Evolutionary conservation across 2,329 filamentous ascomycete genomes (phyloP).

Genomic region (Chalaropsis thielavioides): DNA sequence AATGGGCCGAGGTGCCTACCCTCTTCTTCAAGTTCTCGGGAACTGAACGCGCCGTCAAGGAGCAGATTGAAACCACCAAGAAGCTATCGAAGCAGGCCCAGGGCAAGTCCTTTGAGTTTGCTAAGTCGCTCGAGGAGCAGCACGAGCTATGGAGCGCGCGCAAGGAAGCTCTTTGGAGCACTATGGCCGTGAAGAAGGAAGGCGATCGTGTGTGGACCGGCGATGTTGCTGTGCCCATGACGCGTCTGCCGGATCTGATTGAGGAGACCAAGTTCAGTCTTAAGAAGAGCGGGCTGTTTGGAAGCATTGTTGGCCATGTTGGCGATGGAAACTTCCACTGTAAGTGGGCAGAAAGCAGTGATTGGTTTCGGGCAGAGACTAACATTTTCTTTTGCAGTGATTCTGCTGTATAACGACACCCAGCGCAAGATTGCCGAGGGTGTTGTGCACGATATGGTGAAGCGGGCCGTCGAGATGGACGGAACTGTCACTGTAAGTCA

Average conservation of each 20-base stretch:
- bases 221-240: conserved; percentile 74
- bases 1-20: conserved; percentile 59
- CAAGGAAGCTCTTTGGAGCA: conserved; percentile 73
- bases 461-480: conserved; percentile 70
- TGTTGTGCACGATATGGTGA: conserved; percentile 71
- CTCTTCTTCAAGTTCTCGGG: conserved; percentile 77
- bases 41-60: conserved; percentile 55
- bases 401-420: conserved; percentile 46
- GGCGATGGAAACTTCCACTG: conserved; percentile 69
- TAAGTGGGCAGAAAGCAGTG: conserved; percentile 22
- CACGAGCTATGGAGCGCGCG: conserved; percentile 68
- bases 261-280: conserved; percentile 49
- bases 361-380: not conserved
- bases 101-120: conserved; percentile 63
- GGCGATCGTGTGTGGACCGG: conserved; percentile 73
- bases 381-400: conserved; percentile 26
- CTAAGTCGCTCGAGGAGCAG: conserved; percentile 52
- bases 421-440: conserved; percentile 53
- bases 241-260: conserved; percentile 56
- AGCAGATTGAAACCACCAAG: conserved; percentile 58
- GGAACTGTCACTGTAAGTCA: conserved; percentile 57
- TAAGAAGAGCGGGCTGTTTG: conserved; percentile 30
- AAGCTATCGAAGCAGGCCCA: conserved; percentile 46
- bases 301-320: conserved; percentile 53
- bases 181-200: conserved; percentile 50